Conservation (phyloP, 1,139 yeast genomes). For the Debaryomyces fabryi region DNA sequence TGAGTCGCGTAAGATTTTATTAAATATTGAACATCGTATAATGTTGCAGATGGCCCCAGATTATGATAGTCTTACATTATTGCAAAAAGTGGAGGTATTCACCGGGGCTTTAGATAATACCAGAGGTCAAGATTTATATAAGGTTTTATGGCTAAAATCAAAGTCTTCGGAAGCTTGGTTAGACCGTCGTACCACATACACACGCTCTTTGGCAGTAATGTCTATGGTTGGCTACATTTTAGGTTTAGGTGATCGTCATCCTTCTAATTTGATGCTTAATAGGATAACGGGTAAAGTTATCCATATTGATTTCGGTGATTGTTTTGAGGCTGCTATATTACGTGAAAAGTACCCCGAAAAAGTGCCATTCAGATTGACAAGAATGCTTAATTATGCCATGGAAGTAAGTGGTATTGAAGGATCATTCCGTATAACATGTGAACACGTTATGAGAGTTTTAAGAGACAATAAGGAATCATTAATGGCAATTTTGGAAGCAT, state of each 20-base stretch:
- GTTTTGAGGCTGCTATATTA: constrained; percentile 96
- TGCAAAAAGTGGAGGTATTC: constrained; percentile 95
- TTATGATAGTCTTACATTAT: constrained; percentile 81
- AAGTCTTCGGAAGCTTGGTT: constrained; percentile 97
- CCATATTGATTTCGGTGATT: constrained; percentile 98
- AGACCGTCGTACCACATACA: constrained; percentile 94
- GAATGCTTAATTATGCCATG: constrained; percentile 98
- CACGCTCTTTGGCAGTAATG: constrained; percentile 96
- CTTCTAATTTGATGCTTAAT: constrained; percentile 94
- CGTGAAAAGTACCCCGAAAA: constrained; percentile 97
- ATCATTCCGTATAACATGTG: constrained; percentile 93
- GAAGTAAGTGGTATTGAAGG: constrained; percentile 99
- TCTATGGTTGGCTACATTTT: constrained; percentile 97
- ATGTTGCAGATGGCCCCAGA: constrained; percentile 99
- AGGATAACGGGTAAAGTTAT: constrained; percentile 92
- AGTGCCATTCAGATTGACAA: constrained; percentile 93
- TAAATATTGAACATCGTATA: constrained; percentile 92
- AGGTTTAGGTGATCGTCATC: constrained; percentile 97
- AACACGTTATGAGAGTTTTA: constrained; percentile 93
- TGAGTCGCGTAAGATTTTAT: constrained; percentile 83
- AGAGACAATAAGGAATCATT: constrained; percentile 93
- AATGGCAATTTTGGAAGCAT: constrained; percentile 97
- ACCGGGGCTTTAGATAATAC: constrained; percentile 95
- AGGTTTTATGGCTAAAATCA: constrained; percentile 94
- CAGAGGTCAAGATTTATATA: constrained; percentile 92